Evolutionary conservation across 176 grass and related monocot species (phyloP).

Genomic region (Olyra latifolia): DNA sequence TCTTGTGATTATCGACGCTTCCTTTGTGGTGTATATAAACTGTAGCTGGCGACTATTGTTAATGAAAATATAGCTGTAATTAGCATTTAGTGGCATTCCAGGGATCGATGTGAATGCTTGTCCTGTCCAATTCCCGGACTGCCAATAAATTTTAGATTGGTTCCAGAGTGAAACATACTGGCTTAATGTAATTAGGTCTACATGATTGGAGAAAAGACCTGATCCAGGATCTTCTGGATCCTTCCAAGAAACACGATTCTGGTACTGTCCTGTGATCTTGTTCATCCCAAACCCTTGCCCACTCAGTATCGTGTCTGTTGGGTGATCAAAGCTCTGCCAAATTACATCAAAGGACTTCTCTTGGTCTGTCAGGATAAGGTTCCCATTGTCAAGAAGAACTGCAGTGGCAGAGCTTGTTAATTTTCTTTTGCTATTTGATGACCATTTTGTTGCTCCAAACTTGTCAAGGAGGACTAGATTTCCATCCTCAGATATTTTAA

Average conservation of each 20-base stretch:
- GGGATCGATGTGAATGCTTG: conserved; percentile 35
- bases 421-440: conserved; percentile 22
- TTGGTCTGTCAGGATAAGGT: conserved; percentile 31
- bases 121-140: conserved; percentile 36
- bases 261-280: conserved; percentile 37
- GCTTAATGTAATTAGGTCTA: conserved; percentile 22
- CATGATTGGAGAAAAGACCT: conserved; percentile 22
- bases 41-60: conserved; percentile 16
- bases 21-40: conserved; percentile 4
- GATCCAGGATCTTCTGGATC: conserved; percentile 28
- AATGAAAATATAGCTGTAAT: conserved; percentile 25
- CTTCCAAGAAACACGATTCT: conserved; percentile 31
- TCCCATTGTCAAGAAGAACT: conserved; percentile 35
- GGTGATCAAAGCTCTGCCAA: conserved; percentile 53
- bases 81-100: conserved; percentile 12
- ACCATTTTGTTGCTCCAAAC: conserved; percentile 23
- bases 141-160: conserved; percentile 31
- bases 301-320: conserved; percentile 30
- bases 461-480: conserved; percentile 26
- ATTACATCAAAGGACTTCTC: conserved; percentile 13
- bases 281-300: conserved; percentile 24
- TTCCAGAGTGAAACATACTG: conserved; percentile 38
- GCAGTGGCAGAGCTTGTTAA: background rate
- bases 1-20: conserved; percentile 38
- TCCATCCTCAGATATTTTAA: conserved; percentile 31